These are phyloP conservation scores for Phytophthora hybrid DNA, from an alignment of 352 stramenopile genomes.

Conservation along the genomic window DNA sequence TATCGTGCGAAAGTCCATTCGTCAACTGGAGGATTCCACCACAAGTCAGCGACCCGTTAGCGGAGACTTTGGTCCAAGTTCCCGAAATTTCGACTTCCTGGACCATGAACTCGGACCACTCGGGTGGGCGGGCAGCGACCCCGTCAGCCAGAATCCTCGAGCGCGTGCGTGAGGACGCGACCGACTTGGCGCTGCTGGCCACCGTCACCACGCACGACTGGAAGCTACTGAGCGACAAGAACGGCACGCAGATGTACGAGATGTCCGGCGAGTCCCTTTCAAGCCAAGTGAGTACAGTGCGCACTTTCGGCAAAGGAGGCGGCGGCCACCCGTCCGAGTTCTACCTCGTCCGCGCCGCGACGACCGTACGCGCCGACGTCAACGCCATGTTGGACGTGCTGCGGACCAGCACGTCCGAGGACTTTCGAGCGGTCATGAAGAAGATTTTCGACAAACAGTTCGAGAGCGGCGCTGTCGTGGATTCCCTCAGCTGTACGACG, in stretches of 20 bases:
- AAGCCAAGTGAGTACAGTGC: constrained; percentile 42
- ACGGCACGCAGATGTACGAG: constrained; percentile 59
- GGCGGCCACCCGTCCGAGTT: constrained; percentile 60
- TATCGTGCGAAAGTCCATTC: constrained; percentile 19
- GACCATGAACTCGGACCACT: constrained; percentile 19
- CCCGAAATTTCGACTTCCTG: not conserved
- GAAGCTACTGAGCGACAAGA: constrained; percentile 63
- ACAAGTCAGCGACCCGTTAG: not conserved
- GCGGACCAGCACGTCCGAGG: constrained; percentile 42
- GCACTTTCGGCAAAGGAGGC: constrained; percentile 45
- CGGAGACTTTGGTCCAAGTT: constrained; percentile 21
- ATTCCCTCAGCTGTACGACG: constrained; percentile 56
- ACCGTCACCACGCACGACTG: constrained; percentile 48
- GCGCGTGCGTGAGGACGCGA: constrained; percentile 54
- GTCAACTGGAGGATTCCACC: constrained; percentile 14
- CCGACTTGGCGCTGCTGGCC: constrained; percentile 62
- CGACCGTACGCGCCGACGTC: constrained; percentile 51
- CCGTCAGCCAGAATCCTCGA: constrained; percentile 60
- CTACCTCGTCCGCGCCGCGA: constrained; percentile 65
- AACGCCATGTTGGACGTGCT: constrained; percentile 52
- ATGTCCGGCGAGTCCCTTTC: constrained; percentile 60
- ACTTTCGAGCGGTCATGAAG: constrained; percentile 57
- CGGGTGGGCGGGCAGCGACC: constrained; percentile 10
- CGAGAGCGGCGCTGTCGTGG: constrained; percentile 50
- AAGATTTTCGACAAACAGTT: constrained; percentile 66